phyloP scores from a whole-genome alignment of 305 asterid species.

The Solanum chacoense region DNA sequence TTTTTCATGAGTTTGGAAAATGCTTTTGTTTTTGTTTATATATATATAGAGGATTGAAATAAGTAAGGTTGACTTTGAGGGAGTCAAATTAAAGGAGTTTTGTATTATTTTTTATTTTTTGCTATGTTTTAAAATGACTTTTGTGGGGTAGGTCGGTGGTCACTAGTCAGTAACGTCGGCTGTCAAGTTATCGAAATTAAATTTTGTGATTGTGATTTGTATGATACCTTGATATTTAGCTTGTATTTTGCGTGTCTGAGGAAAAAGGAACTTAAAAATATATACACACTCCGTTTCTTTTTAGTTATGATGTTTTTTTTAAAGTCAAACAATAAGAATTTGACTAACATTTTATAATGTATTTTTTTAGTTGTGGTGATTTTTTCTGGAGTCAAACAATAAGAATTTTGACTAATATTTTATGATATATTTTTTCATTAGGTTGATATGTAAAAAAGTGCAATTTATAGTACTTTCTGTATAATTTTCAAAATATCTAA shows the following conservation, averaged over 20 bases:
- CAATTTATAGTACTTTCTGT: too few species aligned
- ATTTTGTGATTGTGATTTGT: not conserved
- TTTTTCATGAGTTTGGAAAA: constrained; percentile 9
- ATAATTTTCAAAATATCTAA: not conserved
- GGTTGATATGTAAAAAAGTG: too few species aligned
- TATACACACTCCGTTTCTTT: not conserved
- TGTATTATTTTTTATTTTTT: not conserved
- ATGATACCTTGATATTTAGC: not conserved
- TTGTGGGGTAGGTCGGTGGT: constrained; percentile 9
- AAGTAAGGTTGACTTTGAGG: not conserved
- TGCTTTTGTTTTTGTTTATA: not conserved
- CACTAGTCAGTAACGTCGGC: constrained; percentile 41
- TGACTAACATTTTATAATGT: too few species aligned
- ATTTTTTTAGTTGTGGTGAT: not conserved
- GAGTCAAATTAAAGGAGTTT: not conserved
- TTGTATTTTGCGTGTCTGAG: not conserved
- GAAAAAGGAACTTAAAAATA: not conserved
- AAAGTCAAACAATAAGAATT: not conserved
- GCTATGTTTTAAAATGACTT: not conserved
- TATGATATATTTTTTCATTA: not conserved
- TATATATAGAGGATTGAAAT: not conserved
- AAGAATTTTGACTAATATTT: too few species aligned
- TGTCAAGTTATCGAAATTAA: not conserved
- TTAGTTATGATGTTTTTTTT: not conserved
- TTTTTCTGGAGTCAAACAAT: not conserved